Base-by-base conservation (phyloP, 2,329 filamentous ascomycete species). In the Diaporthe citri region DNA sequence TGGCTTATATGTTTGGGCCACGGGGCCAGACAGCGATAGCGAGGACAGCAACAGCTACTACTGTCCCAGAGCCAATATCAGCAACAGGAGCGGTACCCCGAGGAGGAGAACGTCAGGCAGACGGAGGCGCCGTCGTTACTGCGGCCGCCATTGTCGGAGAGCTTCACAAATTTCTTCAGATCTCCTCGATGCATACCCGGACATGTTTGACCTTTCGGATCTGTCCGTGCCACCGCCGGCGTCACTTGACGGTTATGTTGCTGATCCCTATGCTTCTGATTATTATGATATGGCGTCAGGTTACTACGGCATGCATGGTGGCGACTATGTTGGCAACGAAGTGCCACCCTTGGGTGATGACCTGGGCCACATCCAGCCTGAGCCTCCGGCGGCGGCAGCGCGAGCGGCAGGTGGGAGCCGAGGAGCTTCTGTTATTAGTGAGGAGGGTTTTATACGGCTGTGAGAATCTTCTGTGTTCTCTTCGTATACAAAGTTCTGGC, bases 1-100 rank as follows among this genome's bases (percentile, higher is more conserved):
- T 39, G 62, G 71, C 48, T 31, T 76, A 20, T 69, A 52, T 56
- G 39, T 72, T 7, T 76, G 75, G 74, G 56, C 69, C n/a, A 17
- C 39, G n/a, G 52, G 34, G 4, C 59, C 75, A 55, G 57, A 75
- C 17, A 36, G 67, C 17, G 55, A 64, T 10, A 36, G 31, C 41
- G n/a, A 64, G 25, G 48, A 36, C 39, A 34, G 39, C 31, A 28
- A 31, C 3, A 34, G 66, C n/a, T 64, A 62, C 9, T 43, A 57
- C 41, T 66, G 28, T 9, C 28, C 57, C 12, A 43, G 51, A 3
- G 51, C 55, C 51, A 41, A 43, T 25, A 43, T 22, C 28, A 28
- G 46, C 43, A 43, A 59, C 20, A 25, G 60, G 8, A 57, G 43
- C 8, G 10, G n/a, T 15, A 41, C 25, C 13, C 28, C 39, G 12